Percentiles rank a stretch among this genome's conserved stretches.
Conservation (phyloP, 495 filamentous ascomycete genomes). For the Trichoderma virens region DNA sequence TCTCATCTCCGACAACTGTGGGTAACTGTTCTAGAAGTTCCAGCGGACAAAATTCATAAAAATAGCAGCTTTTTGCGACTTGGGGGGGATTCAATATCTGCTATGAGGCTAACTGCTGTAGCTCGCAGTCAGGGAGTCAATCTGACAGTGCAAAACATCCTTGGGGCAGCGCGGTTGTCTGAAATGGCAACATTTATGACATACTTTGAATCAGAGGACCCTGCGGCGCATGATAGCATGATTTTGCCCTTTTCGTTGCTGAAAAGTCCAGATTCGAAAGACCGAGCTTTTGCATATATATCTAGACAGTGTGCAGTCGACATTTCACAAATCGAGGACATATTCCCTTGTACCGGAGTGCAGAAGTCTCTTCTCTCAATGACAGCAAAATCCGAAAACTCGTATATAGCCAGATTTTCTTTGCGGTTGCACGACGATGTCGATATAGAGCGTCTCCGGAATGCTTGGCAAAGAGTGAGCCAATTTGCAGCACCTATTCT, state of each 20-base stretch:
- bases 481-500: background rate
- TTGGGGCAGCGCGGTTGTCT: conserved; percentile 13
- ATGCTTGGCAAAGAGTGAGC: background rate
- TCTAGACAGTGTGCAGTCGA: background rate
- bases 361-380: background rate
- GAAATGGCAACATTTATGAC: conserved; percentile 11
- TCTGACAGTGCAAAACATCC: conserved; percentile 24
- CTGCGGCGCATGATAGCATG: background rate
- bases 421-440: background rate
- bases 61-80: conserved; percentile 29
- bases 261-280: background rate
- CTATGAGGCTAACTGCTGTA: conserved; percentile 31
- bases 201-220: too few relatives aligned
- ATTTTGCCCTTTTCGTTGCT: background rate
- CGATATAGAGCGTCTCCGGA: background rate
- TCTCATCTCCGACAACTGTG: background rate
- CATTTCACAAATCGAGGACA: background rate
- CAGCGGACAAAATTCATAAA: background rate
- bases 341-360: background rate
- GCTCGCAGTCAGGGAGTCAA: conserved; percentile 15
- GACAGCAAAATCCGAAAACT: background rate
- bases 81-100: conserved; percentile 33
- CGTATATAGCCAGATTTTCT: background rate
- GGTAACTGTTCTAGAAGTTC: background rate
- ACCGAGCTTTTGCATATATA: background rate